These are phyloP conservation scores for Babesia sp. DNA, from an alignment of 169 alveolate genomes.

Conservation along the genomic window DNA sequence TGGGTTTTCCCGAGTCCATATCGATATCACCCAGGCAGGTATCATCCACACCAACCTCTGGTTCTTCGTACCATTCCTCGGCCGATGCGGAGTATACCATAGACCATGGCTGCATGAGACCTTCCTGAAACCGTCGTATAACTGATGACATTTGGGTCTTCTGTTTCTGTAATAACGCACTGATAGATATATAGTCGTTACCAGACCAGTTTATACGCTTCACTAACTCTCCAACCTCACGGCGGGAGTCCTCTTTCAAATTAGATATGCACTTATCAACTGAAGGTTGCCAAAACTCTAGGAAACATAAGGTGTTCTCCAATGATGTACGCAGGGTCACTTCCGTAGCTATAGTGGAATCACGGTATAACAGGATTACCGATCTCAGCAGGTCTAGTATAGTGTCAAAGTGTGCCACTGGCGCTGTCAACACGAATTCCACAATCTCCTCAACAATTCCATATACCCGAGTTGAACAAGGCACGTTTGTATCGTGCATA, in stretches of 20 bases:
- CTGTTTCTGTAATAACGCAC: constrained; percentile 20
- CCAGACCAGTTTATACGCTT: constrained; percentile 49
- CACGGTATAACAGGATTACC: constrained; percentile 9
- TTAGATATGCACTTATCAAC: background rate
- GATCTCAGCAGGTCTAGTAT: constrained; percentile 27
- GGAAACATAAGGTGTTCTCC: constrained; percentile 12
- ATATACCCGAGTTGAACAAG: background rate
- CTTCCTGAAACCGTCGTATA: constrained; percentile 33
- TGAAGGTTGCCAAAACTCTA: constrained; percentile 19
- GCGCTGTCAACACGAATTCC: constrained; percentile 8
- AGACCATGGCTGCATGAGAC: constrained; percentile 25
- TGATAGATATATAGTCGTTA: constrained; percentile 29
- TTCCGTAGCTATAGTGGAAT: constrained; percentile 11
- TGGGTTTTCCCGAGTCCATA: background rate
- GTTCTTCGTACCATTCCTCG: constrained; percentile 2
- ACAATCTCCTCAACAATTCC: constrained; percentile 7
- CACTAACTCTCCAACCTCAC: constrained; percentile 25
- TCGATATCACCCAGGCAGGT: background rate
- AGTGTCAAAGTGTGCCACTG: constrained; percentile 41
- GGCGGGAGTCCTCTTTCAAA: constrained; percentile 12
- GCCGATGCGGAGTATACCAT: background rate
- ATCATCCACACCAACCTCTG: background rate
- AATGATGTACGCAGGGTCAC: constrained; percentile 7
- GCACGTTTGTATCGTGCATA: constrained; percentile 20
- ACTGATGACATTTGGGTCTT: constrained; percentile 25